Conservation (phyloP, 169 alveolate species). For the Plasmodium cynomolgi region DNA sequence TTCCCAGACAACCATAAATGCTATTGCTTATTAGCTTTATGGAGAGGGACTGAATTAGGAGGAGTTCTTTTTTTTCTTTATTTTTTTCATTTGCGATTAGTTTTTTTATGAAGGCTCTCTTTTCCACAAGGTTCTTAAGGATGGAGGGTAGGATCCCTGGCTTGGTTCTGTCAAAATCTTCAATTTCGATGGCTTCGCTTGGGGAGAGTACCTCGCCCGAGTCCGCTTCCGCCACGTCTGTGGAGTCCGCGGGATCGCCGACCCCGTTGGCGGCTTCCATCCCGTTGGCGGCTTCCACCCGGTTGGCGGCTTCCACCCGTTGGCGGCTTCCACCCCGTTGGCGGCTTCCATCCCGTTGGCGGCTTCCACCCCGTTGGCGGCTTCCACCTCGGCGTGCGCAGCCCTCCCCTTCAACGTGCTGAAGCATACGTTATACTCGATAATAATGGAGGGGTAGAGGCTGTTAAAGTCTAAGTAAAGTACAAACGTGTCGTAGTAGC, state of each 20-base stretch:
- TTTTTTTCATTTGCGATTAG: slow-evolving; percentile 84
- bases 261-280: slow-evolving; percentile 15
- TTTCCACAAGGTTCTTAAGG: slow-evolving; percentile 90
- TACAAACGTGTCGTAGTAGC: slow-evolving; percentile 96
- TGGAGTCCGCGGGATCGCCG: slow-evolving; percentile 60
- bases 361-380: slow-evolving; percentile 16
- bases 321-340: slow-evolving; percentile 25
- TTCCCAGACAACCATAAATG: slow-evolving; percentile 99
- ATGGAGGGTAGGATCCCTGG: slow-evolving; percentile 92
- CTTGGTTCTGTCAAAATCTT: slow-evolving; percentile 69
- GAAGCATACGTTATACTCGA: slow-evolving; percentile 98
- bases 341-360: slow-evolving; percentile 43
- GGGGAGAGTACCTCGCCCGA: not conserved
- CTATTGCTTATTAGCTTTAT: slow-evolving; percentile 98
- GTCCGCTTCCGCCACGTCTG: slow-evolving; percentile 75
- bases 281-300: slow-evolving; percentile 1
- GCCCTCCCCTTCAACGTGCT: slow-evolving; percentile 89
- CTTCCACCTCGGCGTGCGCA: slow-evolving; percentile 13
- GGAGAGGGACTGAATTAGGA: slow-evolving; percentile 96
- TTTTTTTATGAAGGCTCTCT: slow-evolving; percentile 79
- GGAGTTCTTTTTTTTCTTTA: slow-evolving; percentile 86
- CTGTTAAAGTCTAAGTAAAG: slow-evolving; percentile 98
- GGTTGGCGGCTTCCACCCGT: not conserved
- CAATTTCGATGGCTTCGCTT: slow-evolving; percentile 68
- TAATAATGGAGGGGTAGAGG: slow-evolving; percentile 98